Base-by-base conservation (phyloP, 139 green algal species). In the Micractinium sp. region DNA sequence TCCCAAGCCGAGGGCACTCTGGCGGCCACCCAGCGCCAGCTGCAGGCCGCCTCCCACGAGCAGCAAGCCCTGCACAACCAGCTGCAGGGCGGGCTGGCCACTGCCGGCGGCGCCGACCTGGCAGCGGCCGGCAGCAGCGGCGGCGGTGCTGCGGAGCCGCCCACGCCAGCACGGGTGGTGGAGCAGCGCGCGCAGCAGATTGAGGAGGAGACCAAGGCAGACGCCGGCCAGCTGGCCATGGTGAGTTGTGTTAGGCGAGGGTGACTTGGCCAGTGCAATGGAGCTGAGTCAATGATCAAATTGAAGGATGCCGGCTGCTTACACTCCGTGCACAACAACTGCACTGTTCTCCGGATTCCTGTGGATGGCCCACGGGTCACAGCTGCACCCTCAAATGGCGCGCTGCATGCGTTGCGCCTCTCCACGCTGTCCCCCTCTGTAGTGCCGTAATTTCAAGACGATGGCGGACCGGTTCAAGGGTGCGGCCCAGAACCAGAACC, bases 31-130 rank as follows among this genome's bases (percentile, higher is more conserved):
- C 81, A 38, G 20, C 47, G 61, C 41, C 79, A 90, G 33, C 74
- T 90, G 61, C 71, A 82, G 9, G 66, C 82, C 2, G 75, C 66
- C n/a, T 33, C 71, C 73, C n/a, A 75, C 35, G 86, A 92, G 86
- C 56, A 78, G 66, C 39, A 35, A 16, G 67, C 77, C 22, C 85
- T 90, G 78, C 31, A 29, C 18, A 14, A 73, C 14, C 89, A 89
- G 53, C 78, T 93, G 66, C 33, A 29, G 16, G 41, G 61, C 16
- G 77, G 76, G 25, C 25, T 76, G 69, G 27, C 31, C 69, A 7
- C 69, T 4, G 69, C 69, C 69, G 69, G 27, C 69, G 25, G 69
- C 27, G 69, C 27, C 36, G 69, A 23, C 12, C 25, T 25, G 77
- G 77, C 38, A 63, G 38, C 20, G 77, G 75, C 18, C 16, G 75